Conservation (phyloP, 177 flowering plant genomes). For the Viscum album region DNA sequence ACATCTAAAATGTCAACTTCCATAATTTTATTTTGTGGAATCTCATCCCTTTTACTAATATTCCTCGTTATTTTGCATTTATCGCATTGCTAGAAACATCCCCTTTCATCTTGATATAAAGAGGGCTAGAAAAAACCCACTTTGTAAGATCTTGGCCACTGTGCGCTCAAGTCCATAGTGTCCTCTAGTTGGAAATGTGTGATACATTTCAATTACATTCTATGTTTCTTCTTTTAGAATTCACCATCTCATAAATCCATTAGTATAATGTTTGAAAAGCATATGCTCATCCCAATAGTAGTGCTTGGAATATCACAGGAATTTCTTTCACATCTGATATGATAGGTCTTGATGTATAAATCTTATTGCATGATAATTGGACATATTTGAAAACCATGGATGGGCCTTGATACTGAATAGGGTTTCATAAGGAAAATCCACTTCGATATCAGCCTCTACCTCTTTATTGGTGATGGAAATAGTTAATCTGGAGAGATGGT, state of each 20-base stretch:
- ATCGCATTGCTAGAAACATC: neutral
- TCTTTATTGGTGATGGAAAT: neutral
- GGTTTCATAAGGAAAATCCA: neutral
- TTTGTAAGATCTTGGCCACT: neutral
- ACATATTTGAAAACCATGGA: neutral
- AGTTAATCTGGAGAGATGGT: neutral
- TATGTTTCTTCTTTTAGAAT: neutral
- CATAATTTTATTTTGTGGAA: neutral
- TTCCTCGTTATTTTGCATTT: neutral
- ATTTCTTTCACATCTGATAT: neutral
- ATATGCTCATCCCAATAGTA: neutral
- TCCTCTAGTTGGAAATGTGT: neutral
- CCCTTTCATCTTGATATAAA: neutral
- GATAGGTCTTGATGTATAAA: neutral
- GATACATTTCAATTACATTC: neutral
- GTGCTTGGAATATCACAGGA: neutral
- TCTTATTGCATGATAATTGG: neutral
- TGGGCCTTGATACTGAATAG: neutral
- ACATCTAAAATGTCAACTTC: neutral
- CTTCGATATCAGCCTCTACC: neutral
- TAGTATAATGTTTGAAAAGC: neutral
- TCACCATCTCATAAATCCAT: neutral
- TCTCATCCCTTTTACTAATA: neutral
- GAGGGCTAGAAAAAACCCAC: no score
- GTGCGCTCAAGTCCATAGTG: neutral